Base-by-base conservation (phyloP, 2,329 filamentous ascomycete genomes). In the Verticillium tricorpus region DNA sequence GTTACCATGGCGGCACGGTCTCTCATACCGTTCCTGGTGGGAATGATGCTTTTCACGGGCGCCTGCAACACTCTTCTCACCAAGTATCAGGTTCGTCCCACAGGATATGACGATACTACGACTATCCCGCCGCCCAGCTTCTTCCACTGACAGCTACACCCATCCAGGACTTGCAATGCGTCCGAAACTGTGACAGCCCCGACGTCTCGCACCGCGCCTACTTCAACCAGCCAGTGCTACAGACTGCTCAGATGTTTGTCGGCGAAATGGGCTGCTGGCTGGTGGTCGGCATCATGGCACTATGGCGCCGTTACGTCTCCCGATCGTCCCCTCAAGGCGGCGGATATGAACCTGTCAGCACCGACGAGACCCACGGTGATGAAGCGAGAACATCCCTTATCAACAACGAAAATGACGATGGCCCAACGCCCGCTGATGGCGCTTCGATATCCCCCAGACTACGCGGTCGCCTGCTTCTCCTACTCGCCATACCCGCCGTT, bases 171-270 rank as follows among this genome's bases (percentile, higher is more conserved):
- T 96, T 97, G 82, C 92, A 97, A 88, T 99, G 95, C 78, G 91
- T 98, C 50, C 85, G 90, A 67, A 87, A 98, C 79, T 99, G 95
- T 80, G 87, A 92, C 69, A 82, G 86, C 63, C 80, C 85, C 25
- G 80, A 92, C 69, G 85, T 86, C 11, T 83, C 82, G 63, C 85
- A 89, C 67, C 89, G 86, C 60, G 80, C 85, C 65, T 84, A 85
- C 69, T 98, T 99, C 77, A 92, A 97, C 75, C 94, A 98, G 74
- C 95, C 95, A 19, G 93, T 99, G 59, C 87, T 98, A 60, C 95
- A 99, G 75, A 98, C 95, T 66, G 87, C 92, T 1, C 95, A 98
- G 76, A 99, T 99, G 95, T 99, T 99, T 74, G 84, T 97, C 65
- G 95, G 95, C 61, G 95, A 99, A 76, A 90, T 92, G 84, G 94